Evolutionary conservation across 257 asterid genomes (phyloP).

Genomic region (Linderniella brevidens): DNA sequence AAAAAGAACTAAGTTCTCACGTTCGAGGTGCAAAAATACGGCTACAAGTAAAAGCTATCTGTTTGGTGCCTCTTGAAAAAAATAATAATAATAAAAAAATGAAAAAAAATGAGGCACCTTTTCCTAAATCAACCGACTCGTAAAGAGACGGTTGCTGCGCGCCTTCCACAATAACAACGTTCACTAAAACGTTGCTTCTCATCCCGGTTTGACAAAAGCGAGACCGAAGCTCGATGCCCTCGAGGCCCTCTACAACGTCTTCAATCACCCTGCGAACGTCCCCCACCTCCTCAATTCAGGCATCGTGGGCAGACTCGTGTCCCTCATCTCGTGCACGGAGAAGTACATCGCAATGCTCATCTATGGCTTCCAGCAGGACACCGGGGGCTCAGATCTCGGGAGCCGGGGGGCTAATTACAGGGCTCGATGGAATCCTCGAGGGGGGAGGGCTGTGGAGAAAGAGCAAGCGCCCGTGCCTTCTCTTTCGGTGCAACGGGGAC

Average conservation of each 20-base stretch:
- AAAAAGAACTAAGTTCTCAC: too few relatives aligned
- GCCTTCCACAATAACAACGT: too few relatives aligned
- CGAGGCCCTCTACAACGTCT: constrained; percentile 79
- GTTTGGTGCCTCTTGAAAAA: too few relatives aligned
- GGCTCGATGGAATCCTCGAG: constrained; percentile 54
- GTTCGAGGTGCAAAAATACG: too few relatives aligned
- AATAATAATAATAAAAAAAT: too few relatives aligned
- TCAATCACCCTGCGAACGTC: constrained; percentile 47
- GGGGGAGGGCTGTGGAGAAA: constrained; percentile 63
- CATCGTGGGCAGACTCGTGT: constrained; percentile 45
- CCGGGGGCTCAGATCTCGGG: constrained; percentile 44
- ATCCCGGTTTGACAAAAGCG: too few relatives aligned
- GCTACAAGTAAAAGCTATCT: too few relatives aligned
- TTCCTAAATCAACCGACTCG: too few relatives aligned
- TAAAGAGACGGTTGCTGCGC: too few relatives aligned
- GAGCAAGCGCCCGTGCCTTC: constrained; percentile 87
- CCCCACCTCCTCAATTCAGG: constrained; percentile 73
- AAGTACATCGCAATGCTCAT: constrained; percentile 71
- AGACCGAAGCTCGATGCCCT: constrained; percentile 85
- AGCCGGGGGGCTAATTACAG: constrained; percentile 35
- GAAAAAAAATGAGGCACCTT: too few relatives aligned
- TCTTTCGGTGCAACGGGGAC: constrained; percentile 52
- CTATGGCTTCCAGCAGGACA: constrained; percentile 50
- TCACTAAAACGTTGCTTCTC: too few relatives aligned
- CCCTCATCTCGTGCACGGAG: constrained; percentile 53